Base-by-base conservation (phyloP, 768 basidiomycete species). In the Boletus reticulatus region DNA sequence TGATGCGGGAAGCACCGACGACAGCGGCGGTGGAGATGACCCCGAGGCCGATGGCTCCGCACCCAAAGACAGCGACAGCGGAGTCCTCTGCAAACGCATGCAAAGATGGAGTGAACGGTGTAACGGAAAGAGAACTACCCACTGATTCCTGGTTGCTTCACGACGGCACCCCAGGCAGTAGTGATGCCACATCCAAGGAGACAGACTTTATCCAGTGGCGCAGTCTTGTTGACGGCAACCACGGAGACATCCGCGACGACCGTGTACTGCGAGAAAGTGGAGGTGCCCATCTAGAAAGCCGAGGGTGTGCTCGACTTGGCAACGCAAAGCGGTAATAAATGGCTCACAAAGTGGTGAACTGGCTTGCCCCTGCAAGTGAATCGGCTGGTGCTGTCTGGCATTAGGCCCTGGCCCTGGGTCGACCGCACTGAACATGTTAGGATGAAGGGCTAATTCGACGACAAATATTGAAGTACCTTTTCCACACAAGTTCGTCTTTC, bases 261-360 rank as follows among this genome's bases (percentile, higher is more conserved):
- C 9, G 97, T 97, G 78, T 98, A 99, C 71, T 98, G 95, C n/a
- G 96, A 97, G 78, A 99, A 99, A 3, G 97, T 96, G 32, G 96
- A 98, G 27, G 89, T 93, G 42, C 97, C 97, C 97, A 98, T 99
- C 94, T 97, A 53, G 36, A 31, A 43, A 41, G 38, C 43, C n/a
- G 45, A 16, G 37, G 11, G 39, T 10, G 16, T 43, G 42, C 41
- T 45, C 41, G 6, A 20, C 20, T 20, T 20, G 31, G 44, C 13
- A 9, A 36, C 13, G 24, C n/a, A 20, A 27, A 43, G 22, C 6
- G n/a, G 27, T 19, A 8, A 22, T 22, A 41, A 24, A 49, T 43
- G 8, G 76, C 91, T 61, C 60, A 96, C 94, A 66, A 99, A 99
- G 72, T 98, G 96, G 68, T 86, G 80, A 63, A 99, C 81, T 44